These are phyloP conservation scores for Penicillium sp. DNA, from an alignment of 2,329 filamentous ascomycete species.

Conservation along the genomic window DNA sequence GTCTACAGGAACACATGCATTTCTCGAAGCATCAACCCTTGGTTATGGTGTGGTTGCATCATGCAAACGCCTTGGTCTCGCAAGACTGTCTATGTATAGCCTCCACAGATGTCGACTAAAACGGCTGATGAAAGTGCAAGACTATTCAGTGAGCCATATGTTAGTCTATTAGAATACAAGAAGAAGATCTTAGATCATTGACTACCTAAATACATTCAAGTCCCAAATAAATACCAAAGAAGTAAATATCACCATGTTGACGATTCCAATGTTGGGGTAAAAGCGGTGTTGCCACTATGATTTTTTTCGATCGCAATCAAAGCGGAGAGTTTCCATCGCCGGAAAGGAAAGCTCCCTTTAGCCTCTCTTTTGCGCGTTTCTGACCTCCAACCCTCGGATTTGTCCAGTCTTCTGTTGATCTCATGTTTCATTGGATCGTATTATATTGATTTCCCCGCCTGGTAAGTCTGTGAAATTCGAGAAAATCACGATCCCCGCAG, in stretches of 20 bases:
- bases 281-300: slow-evolving; percentile 24
- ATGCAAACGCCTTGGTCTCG: background rate
- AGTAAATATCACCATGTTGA: background rate
- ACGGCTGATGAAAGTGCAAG: background rate
- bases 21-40: background rate
- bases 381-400: slow-evolving; percentile 15
- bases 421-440: slow-evolving; percentile 1
- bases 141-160: background rate
- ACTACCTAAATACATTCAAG: background rate
- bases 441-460: slow-evolving; percentile 4
- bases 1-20: background rate
- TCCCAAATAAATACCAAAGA: background rate
- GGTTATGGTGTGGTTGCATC: background rate
- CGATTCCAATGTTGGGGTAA: slow-evolving; percentile 11
- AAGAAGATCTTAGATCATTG: background rate
- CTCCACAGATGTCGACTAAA: background rate
- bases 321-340: slow-evolving; percentile 29
- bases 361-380: slow-evolving; percentile 27
- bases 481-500: slow-evolving; percentile 16
- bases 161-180: background rate
- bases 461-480: slow-evolving; percentile 21
- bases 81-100: slow-evolving; percentile 1
- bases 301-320: slow-evolving; percentile 26
- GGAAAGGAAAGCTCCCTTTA: slow-evolving; percentile 30
- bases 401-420: slow-evolving; percentile 14